phyloP scores from a whole-genome alignment of 2,329 filamentous ascomycete genomes.

The Graphilbum fragrans region DNA sequence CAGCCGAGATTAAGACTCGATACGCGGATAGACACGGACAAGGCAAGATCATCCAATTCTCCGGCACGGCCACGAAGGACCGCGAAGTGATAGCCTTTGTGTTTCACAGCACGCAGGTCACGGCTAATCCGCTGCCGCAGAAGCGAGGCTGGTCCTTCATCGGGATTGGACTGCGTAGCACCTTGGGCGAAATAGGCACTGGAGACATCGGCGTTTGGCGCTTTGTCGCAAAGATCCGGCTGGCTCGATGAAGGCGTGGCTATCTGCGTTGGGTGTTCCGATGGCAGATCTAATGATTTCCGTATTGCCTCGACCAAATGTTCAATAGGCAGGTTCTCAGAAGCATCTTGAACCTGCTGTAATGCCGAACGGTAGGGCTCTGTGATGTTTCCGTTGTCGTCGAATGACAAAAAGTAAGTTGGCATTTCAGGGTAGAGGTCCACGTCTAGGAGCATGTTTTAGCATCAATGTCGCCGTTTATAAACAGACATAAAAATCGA shows the following conservation, averaged over 20 bases:
- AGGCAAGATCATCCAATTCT: too few relatives aligned
- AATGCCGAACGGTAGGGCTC: slow-evolving; percentile 7
- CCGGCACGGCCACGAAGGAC: slow-evolving; percentile 36
- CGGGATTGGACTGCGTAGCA: background rate
- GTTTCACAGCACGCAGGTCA: slow-evolving; percentile 50
- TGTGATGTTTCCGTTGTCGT: slow-evolving; percentile 23
- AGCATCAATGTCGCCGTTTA: background rate
- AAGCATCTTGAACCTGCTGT: background rate
- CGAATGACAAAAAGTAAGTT: slow-evolving; percentile 30
- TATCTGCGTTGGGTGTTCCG: background rate
- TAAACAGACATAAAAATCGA: background rate
- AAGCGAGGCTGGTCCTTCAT: background rate
- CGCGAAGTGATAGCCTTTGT: slow-evolving; percentile 59
- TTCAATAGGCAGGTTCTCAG: background rate
- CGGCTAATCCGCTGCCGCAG: slow-evolving; percentile 25
- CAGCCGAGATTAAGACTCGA: slow-evolving; percentile 60
- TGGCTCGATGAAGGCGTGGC: slow-evolving; percentile 15
- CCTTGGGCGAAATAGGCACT: slow-evolving; percentile 8
- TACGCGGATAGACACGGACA: slow-evolving; percentile 59
- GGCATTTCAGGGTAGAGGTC: slow-evolving; percentile 24
- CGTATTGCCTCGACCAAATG: background rate
- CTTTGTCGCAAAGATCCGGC: slow-evolving; percentile 14
- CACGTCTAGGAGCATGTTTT: slow-evolving; percentile 12
- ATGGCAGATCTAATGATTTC: background rate
- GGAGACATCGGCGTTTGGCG: too few relatives aligned